A percentile compares a stretch with the other conserved stretches of the same genome.
phyloP scores from a whole-genome alignment of 805 yeast species.

The Cyberlindnera mrakii region DNA sequence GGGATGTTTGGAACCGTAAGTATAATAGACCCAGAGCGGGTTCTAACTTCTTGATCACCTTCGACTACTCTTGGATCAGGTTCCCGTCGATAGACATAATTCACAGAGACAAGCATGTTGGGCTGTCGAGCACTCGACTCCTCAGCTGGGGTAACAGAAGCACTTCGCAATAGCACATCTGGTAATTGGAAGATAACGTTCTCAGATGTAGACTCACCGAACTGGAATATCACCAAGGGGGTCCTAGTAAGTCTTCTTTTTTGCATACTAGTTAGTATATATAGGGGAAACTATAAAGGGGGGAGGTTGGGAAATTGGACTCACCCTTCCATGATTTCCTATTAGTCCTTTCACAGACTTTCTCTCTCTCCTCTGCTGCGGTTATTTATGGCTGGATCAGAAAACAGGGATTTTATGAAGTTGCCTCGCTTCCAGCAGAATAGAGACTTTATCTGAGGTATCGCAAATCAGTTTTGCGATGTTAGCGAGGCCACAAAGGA shows the following conservation, averaged over 20 bases:
- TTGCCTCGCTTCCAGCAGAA: no score
- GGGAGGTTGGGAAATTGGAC: neutral
- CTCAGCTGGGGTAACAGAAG: neutral
- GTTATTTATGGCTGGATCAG: no score
- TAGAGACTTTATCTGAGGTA: no score
- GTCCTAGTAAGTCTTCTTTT: neutral
- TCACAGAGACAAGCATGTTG: slow-evolving; percentile 35
- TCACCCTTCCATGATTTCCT: no score
- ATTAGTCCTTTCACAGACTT: no score
- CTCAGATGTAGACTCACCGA: slow-evolving; percentile 14
- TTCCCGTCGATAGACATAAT: slow-evolving; percentile 27
- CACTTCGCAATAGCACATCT: slow-evolving; percentile 1
- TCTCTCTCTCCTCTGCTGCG: no score
- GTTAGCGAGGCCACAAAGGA: no score
- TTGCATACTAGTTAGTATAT: neutral
- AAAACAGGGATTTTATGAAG: no score
- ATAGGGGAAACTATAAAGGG: neutral
- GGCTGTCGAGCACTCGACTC: slow-evolving; percentile 1
- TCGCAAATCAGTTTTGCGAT: no score
- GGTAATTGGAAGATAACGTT: slow-evolving; percentile 13
- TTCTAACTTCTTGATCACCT: neutral
- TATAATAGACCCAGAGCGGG: slow-evolving; percentile 50
- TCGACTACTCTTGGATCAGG: neutral
- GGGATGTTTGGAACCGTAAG: slow-evolving; percentile 65
- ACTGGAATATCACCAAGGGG: slow-evolving; percentile 18